Evolutionary conservation across 225 moss, liverwort and hornwort genomes (phyloP).

Genomic region (Thuidium tamariscinum): DNA sequence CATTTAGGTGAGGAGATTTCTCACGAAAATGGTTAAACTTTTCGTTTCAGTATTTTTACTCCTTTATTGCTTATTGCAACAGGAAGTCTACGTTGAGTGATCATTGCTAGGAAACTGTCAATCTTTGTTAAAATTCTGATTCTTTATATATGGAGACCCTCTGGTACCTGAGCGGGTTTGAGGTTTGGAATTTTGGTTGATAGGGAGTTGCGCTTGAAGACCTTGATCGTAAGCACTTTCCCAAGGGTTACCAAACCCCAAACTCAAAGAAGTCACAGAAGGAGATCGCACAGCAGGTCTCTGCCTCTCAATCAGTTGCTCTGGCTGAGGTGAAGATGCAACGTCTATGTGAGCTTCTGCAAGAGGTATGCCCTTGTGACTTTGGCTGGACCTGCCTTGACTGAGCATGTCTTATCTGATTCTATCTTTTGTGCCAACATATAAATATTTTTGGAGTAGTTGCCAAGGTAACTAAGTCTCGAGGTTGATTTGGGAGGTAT

Average conservation of each 20-base stretch:
- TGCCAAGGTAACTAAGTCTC: neutral
- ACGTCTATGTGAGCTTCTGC: slow-evolving; percentile 71
- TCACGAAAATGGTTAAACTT: neutral
- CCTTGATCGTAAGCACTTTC: slow-evolving; percentile 80
- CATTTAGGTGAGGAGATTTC: neutral
- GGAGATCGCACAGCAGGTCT: slow-evolving; percentile 45
- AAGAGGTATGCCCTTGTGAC: slow-evolving; percentile 35
- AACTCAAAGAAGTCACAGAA: slow-evolving; percentile 42
- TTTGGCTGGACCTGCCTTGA: neutral
- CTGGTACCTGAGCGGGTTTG: neutral
- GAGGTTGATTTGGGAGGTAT: neutral
- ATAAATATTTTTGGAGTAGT: neutral
- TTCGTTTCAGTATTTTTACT: neutral
- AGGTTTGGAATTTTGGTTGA: slow-evolving; percentile 2
- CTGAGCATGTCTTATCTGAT: neutral
- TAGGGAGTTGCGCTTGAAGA: slow-evolving; percentile 59
- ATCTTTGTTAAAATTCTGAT: neutral
- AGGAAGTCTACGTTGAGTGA: neutral
- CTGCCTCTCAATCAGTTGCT: slow-evolving; percentile 49
- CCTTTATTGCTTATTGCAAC: neutral
- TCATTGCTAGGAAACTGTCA: neutral
- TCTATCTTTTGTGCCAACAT: neutral
- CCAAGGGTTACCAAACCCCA: slow-evolving; percentile 53
- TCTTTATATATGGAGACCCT: neutral
- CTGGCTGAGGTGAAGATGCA: slow-evolving; percentile 69